Evolutionary conservation across 2,329 filamentous ascomycete genomes (phyloP).

Genomic region (Scytalidium lignicola): DNA sequence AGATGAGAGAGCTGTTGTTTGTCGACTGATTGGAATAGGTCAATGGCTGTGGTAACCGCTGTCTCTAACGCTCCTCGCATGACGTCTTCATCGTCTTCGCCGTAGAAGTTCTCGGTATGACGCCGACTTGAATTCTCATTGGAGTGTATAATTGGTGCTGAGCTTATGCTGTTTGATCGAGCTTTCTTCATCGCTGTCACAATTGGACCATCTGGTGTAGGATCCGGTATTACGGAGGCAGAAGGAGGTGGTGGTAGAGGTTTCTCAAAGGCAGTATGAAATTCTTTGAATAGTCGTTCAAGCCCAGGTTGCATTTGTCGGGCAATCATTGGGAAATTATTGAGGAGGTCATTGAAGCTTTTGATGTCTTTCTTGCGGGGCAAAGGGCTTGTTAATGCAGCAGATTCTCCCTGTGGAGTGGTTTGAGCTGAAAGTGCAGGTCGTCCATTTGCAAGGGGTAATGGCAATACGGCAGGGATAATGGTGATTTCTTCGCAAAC

Average conservation of each 20-base stretch:
- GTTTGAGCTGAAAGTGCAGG: slow-evolving; percentile 15
- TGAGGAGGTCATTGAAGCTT: slow-evolving; percentile 83
- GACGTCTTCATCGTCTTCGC: slow-evolving; percentile 85
- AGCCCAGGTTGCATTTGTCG: slow-evolving; percentile 92
- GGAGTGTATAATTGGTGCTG: slow-evolving; percentile 22
- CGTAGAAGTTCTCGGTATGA: slow-evolving; percentile 59
- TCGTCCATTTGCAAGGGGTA: slow-evolving; percentile 30
- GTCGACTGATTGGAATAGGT: slow-evolving; percentile 92
- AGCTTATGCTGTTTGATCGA: slow-evolving; percentile 43
- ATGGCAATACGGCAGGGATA: slow-evolving; percentile 56
- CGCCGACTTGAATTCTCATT: slow-evolving; percentile 31
- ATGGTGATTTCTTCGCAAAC: slow-evolving; percentile 73
- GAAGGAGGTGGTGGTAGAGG: slow-evolving; percentile 73
- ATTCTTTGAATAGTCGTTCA: slow-evolving; percentile 85
- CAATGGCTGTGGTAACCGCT: slow-evolving; percentile 87
- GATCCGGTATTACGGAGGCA: slow-evolving; percentile 53
- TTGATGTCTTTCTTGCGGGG: slow-evolving; percentile 85
- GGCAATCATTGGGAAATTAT: slow-evolving; percentile 91
- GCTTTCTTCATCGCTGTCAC: slow-evolving; percentile 49
- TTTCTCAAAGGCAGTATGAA: slow-evolving; percentile 78
- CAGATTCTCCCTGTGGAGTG: slow-evolving; percentile 11
- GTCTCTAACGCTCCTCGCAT: slow-evolving; percentile 88
- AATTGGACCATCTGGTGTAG: slow-evolving; percentile 51
- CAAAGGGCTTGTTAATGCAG: slow-evolving; percentile 28
- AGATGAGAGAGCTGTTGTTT: slow-evolving; percentile 90